Evolutionary conservation across 345 rosid genomes (phyloP).

Genomic region (Lepidium aucheri): DNA sequence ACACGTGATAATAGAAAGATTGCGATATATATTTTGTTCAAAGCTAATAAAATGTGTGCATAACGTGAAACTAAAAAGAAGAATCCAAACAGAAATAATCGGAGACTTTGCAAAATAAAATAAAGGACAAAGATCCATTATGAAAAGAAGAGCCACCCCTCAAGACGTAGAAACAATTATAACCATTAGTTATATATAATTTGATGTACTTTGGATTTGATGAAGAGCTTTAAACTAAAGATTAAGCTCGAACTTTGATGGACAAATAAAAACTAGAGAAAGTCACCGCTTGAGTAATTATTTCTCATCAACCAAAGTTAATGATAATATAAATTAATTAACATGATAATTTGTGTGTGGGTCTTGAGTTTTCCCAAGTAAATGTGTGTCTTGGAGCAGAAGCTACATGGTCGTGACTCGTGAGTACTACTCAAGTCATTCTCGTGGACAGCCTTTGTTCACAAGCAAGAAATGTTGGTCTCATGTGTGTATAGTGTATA

Average conservation of each 20-base stretch:
- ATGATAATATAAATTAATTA: neutral
- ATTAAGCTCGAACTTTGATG: constrained; percentile 22
- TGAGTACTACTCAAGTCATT: constrained; percentile 26
- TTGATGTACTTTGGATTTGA: constrained; percentile 6
- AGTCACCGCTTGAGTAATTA: constrained; percentile 23
- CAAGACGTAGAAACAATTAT: constrained; percentile 15
- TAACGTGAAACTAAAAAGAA: neutral
- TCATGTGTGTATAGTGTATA: neutral
- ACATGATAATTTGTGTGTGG: neutral
- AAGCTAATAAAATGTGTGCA: neutral
- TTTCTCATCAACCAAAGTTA: constrained; percentile 5
- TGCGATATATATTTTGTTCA: neutral
- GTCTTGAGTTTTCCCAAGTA: constrained; percentile 15
- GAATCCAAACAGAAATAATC: constrained; percentile 7
- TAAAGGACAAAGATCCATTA: constrained; percentile 4
- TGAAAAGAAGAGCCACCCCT: constrained; percentile 8
- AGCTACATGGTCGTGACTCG: constrained; percentile 20
- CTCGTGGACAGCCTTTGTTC: constrained; percentile 13
- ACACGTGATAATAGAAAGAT: neutral
- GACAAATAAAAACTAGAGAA: constrained; percentile 22
- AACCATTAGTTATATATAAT: constrained; percentile 4
- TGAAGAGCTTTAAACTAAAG: constrained; percentile 16
- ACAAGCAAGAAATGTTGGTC: constrained; percentile 26
- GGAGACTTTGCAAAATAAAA: neutral
- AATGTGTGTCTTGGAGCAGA: constrained; percentile 16